Conservation (phyloP, 805 yeast genomes). For the Barnettozyma salicaria region DNA sequence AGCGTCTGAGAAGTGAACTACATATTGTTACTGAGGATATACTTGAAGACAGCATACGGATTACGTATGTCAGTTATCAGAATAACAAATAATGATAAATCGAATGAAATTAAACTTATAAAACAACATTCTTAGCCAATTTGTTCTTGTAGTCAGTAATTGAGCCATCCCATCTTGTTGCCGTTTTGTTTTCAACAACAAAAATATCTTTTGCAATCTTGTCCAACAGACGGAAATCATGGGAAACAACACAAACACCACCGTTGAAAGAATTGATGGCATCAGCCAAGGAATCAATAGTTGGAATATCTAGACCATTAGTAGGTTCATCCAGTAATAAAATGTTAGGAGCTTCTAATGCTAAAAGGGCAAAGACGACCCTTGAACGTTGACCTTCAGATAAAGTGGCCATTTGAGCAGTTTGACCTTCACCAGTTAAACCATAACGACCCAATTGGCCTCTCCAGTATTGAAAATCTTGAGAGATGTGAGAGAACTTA, state of each 20-base stretch:
- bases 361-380: slow-evolving; percentile 94
- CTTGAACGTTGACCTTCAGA: slow-evolving; percentile 99
- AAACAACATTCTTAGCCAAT: slow-evolving; percentile 85
- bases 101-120: slow-evolving; percentile 35
- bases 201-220: slow-evolving; percentile 96
- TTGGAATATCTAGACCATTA: slow-evolving; percentile 97
- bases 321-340: slow-evolving; percentile 98
- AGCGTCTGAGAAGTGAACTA: too few relatives aligned
- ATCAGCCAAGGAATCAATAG: slow-evolving; percentile 95
- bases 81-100: too few relatives aligned
- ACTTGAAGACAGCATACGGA: too few relatives aligned
- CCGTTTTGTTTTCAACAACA: slow-evolving; percentile 92
- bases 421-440: slow-evolving; percentile 97
- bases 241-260: slow-evolving; percentile 98
- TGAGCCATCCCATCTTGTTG: slow-evolving; percentile 93
- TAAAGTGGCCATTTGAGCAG: slow-evolving; percentile 96
- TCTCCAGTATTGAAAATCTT: slow-evolving; percentile 99
- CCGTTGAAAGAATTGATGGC: slow-evolving; percentile 94
- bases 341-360: slow-evolving; percentile 92
- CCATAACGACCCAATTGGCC: slow-evolving; percentile 97
- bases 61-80: too few relatives aligned
- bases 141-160: slow-evolving; percentile 90
- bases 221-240: slow-evolving; percentile 96
- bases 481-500: slow-evolving; percentile 82
- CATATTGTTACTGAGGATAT: too few relatives aligned